These are phyloP conservation scores for Septoria linicola DNA, from an alignment of 2,329 filamentous ascomycete species.

Conservation along the genomic window DNA sequence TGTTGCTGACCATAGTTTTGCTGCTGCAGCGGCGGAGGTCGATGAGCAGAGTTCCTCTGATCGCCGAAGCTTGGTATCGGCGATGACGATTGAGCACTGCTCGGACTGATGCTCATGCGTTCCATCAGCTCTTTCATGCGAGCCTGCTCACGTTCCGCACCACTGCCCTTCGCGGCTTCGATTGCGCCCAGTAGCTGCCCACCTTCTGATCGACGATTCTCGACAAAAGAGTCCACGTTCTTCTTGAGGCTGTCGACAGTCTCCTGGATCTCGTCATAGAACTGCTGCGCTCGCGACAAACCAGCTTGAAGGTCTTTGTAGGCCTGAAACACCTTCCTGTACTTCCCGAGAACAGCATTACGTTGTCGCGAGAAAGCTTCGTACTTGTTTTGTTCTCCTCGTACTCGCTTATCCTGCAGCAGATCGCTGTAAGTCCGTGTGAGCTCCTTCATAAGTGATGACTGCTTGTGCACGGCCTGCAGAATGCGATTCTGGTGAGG, in stretches of 20 bases:
- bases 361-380: slow-evolving; percentile 82
- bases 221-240: slow-evolving; percentile 86
- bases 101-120: slow-evolving; percentile 78
- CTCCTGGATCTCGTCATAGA: slow-evolving; percentile 78
- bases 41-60: slow-evolving; percentile 29
- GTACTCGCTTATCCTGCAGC: slow-evolving; percentile 88
- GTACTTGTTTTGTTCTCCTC: slow-evolving; percentile 92
- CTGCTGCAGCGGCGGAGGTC: slow-evolving; percentile 46
- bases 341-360: slow-evolving; percentile 76
- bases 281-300: slow-evolving; percentile 81
- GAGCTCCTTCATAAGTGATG: slow-evolving; percentile 89
- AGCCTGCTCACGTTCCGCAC: slow-evolving; percentile 80
- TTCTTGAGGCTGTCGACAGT: slow-evolving; percentile 33
- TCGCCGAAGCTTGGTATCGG: slow-evolving; percentile 36
- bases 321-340: slow-evolving; percentile 87
- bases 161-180: slow-evolving; percentile 69
- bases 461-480: slow-evolving; percentile 94
- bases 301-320: slow-evolving; percentile 88
- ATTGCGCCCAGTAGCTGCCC: slow-evolving; percentile 86
- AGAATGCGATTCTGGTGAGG: slow-evolving; percentile 87
- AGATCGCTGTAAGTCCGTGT: slow-evolving; percentile 83
- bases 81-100: slow-evolving; percentile 42
- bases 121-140: slow-evolving; percentile 89
- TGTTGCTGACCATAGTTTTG: slow-evolving; percentile 43
- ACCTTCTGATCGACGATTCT: slow-evolving; percentile 87